Evolutionary conservation across 306 rosid genomes (phyloP).

Genomic region (Carpinus fangiana): DNA sequence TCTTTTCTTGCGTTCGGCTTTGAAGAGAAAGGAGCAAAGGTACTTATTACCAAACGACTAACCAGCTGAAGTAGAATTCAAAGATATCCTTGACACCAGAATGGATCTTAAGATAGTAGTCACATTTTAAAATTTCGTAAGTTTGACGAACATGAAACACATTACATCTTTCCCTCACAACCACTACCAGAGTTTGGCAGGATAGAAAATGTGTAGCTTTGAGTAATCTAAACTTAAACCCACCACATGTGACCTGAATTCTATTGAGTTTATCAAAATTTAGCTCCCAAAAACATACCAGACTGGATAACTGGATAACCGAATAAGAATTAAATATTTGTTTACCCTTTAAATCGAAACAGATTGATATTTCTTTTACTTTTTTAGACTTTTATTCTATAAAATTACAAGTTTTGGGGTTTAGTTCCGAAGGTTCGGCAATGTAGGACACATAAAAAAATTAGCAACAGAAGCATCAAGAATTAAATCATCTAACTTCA

Average conservation of each 20-base stretch:
- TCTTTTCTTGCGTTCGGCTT: neutral
- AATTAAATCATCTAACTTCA: neutral
- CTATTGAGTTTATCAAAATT: neutral
- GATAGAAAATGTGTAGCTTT: neutral
- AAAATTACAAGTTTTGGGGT: neutral
- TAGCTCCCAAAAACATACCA: neutral
- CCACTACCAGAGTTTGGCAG: neutral
- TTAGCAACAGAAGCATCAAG: conserved; percentile 1
- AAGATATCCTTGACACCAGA: conserved; percentile 45
- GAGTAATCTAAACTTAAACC: neutral
- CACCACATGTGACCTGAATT: neutral
- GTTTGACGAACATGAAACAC: neutral
- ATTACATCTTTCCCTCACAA: too few species aligned
- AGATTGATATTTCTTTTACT: neutral
- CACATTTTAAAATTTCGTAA: too few species aligned
- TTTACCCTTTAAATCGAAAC: neutral
- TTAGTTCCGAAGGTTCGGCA: neutral
- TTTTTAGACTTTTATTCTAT: neutral
- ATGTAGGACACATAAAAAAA: neutral
- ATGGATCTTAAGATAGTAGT: neutral
- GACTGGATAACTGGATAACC: neutral
- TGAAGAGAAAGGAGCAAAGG: neutral
- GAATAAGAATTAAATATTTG: neutral
- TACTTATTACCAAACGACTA: neutral
- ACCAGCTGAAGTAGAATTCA: neutral